A percentile compares a stretch with the other conserved stretches of the same genome.
phyloP scores from a whole-genome alignment of 1,284 basidiomycete species.

The Ustilago hordei region DNA sequence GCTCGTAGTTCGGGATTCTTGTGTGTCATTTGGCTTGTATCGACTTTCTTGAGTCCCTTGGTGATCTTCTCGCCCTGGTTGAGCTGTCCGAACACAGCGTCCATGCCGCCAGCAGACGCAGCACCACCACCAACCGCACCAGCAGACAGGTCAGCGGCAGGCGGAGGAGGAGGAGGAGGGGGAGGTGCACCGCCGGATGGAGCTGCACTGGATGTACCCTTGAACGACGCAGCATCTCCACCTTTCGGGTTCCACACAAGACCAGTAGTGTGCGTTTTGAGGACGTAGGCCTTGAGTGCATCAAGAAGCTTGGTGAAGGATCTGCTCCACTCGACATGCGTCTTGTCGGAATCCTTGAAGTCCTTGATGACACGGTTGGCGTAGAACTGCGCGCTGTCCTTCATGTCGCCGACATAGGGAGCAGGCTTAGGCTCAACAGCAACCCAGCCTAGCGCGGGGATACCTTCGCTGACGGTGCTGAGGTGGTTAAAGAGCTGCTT shows the following conservation, averaged over 20 bases:
- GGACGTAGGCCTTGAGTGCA: conserved; percentile 83
- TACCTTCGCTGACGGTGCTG: conserved; percentile 83
- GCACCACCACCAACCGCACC: conserved; percentile 71
- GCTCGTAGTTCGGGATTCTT: conserved; percentile 89
- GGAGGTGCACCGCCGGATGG: conserved; percentile 74
- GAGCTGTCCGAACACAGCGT: conserved; percentile 90
- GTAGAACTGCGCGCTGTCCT: conserved; percentile 90
- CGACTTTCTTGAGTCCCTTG: conserved; percentile 90
- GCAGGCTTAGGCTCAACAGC: conserved; percentile 83
- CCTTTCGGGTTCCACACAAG: conserved; percentile 84
- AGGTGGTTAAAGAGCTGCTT: conserved; percentile 86
- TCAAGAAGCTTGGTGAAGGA: conserved; percentile 81
- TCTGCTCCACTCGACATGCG: conserved; percentile 89
- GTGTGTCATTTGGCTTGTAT: conserved; percentile 96
- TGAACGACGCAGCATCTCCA: conserved; percentile 45
- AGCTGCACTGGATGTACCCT: conserved; percentile 69
- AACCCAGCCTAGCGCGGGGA: conserved; percentile 91
- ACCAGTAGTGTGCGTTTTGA: conserved; percentile 88
- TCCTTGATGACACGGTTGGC: conserved; percentile 92
- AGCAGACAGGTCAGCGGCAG: conserved; percentile 65
- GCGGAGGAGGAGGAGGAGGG: conserved; percentile 71
- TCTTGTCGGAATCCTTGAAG: conserved; percentile 85
- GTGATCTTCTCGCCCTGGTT: conserved; percentile 92
- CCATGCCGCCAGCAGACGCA: conserved; percentile 74
- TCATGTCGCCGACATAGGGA: conserved; percentile 84